Evolutionary conservation across 208 protist genomes (phyloP).

Genomic region (Leishmania gerbilli): DNA sequence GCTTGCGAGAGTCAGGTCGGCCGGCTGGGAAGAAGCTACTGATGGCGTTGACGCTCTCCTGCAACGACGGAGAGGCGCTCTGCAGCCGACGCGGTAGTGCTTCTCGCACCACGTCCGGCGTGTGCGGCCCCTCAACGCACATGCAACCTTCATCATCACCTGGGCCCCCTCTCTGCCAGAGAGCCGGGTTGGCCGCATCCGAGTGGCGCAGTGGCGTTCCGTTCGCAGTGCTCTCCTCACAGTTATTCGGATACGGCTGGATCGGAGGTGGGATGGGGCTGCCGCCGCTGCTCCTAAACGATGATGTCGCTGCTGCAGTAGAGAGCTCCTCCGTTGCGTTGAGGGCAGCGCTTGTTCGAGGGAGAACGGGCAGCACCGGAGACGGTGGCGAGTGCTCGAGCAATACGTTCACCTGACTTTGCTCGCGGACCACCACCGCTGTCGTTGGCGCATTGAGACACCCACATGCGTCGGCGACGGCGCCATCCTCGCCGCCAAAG

Average conservation of each 20-base stretch:
- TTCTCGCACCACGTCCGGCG: neutral
- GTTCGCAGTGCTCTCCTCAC: neutral
- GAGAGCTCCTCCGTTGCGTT: neutral
- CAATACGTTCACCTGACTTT: neutral
- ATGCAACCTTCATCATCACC: neutral
- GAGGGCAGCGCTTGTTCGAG: neutral
- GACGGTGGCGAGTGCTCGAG: neutral
- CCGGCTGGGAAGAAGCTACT: neutral
- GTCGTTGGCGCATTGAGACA: neutral
- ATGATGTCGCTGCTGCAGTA: neutral
- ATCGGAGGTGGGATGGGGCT: neutral
- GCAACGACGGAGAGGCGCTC: neutral
- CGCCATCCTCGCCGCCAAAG: neutral
- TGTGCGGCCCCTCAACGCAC: neutral
- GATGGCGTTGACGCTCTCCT: neutral
- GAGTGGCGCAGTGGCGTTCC: neutral
- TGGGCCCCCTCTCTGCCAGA: neutral
- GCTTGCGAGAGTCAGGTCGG: neutral
- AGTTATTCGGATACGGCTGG: neutral
- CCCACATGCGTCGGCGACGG: neutral
- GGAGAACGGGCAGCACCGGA: neutral
- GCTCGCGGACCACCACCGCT: neutral
- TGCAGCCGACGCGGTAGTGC: neutral
- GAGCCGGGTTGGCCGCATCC: neutral
- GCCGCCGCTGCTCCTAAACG: neutral